phyloP scores from a whole-genome alignment of 2,329 filamentous ascomycete species.

The Chalaropsis thielavioides region DNA sequence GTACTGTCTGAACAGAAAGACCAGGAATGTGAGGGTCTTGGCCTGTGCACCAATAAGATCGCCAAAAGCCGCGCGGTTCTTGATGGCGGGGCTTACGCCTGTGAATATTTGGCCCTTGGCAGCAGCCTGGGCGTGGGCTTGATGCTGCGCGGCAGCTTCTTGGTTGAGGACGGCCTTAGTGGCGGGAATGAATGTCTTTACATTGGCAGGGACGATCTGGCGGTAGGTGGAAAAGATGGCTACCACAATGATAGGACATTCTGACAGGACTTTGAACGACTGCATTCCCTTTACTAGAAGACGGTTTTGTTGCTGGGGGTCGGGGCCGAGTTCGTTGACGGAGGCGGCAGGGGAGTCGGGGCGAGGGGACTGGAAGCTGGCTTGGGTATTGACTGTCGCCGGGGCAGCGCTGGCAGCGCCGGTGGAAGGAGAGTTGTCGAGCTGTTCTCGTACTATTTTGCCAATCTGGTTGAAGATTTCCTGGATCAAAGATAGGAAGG shows the following conservation, averaged over 20 bases:
- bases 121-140: slow-evolving; percentile 74
- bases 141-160: slow-evolving; percentile 84
- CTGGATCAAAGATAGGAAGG: slow-evolving; percentile 80
- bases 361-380: slow-evolving; percentile 73
- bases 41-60: slow-evolving; percentile 97
- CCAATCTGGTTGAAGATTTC: slow-evolving; percentile 95
- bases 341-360: slow-evolving; percentile 81
- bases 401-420: slow-evolving; percentile 42
- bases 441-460: slow-evolving; percentile 83
- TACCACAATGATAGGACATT: slow-evolving; percentile 97
- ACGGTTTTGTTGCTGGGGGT: slow-evolving; percentile 66
- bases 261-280: slow-evolving; percentile 94
- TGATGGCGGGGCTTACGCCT: slow-evolving; percentile 84
- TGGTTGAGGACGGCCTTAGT: slow-evolving; percentile 83
- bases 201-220: slow-evolving; percentile 62
- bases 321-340: slow-evolving; percentile 63
- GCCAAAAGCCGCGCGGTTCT: slow-evolving; percentile 84
- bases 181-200: slow-evolving; percentile 80
- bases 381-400: slow-evolving; percentile 41
- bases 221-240: slow-evolving; percentile 94
- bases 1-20: slow-evolving; percentile 81
- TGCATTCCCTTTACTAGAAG: slow-evolving; percentile 87
- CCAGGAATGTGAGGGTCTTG: slow-evolving; percentile 97
- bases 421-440: slow-evolving; percentile 57
- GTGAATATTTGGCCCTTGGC: slow-evolving; percentile 72